These are phyloP conservation scores for Arthroderma sp. DNA, from an alignment of 2,329 filamentous ascomycete species.

Conservation along the genomic window DNA sequence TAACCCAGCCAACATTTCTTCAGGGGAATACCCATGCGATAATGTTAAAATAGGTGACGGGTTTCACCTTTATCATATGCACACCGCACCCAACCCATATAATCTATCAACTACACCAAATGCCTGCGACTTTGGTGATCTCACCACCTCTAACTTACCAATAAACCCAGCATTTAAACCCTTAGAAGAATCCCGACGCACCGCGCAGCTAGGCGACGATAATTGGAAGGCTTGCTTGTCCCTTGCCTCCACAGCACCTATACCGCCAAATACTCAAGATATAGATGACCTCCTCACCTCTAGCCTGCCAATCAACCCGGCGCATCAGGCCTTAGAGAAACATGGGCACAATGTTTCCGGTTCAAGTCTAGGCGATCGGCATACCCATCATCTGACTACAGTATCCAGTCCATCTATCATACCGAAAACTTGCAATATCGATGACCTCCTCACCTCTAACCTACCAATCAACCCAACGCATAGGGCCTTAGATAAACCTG, in stretches of 20 bases:
- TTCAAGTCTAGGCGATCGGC: no score
- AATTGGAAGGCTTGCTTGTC: no score
- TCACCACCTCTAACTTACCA: conserved; percentile 21
- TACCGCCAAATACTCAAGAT: no score
- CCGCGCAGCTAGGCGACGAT: no score
- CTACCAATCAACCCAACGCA: conserved; percentile 6
- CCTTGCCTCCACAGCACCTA: no score
- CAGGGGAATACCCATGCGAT: no score
- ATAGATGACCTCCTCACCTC: conserved; percentile 2
- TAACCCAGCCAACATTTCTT: background rate
- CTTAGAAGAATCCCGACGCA: no score
- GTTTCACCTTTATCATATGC: background rate
- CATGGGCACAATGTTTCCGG: no score
- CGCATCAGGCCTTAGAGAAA: background rate
- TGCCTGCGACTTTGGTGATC: conserved; percentile 7
- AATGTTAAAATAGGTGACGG: no score
- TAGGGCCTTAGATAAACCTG: no score
- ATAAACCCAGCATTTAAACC: conserved; percentile 18
- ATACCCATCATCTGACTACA: no score
- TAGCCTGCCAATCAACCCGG: conserved; percentile 1
- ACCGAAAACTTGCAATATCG: background rate
- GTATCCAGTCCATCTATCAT: no score
- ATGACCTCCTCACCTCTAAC: conserved; percentile 3
- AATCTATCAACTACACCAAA: conserved; percentile 7
- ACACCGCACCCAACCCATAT: background rate